Conservation (phyloP, 768 basidiomycete genomes). For the Leucosporidium scottii region DNA sequence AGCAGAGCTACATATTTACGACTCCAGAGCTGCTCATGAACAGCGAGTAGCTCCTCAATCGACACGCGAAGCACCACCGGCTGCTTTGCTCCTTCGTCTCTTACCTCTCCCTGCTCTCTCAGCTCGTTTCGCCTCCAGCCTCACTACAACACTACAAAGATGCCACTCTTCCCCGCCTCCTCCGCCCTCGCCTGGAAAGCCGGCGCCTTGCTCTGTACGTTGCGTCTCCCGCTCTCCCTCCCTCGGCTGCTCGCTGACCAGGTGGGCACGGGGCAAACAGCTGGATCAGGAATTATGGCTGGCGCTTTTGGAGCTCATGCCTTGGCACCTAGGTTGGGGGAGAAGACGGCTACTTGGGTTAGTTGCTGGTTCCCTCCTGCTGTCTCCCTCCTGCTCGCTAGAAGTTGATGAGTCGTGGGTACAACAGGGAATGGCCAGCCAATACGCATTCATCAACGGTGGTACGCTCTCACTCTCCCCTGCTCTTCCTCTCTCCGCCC, state of each 20-base stretch:
- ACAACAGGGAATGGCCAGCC: conserved; percentile 4
- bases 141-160: not conserved
- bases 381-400: too few species aligned
- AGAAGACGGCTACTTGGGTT: conserved; percentile 30
- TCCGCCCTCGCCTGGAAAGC: conserved; percentile 28
- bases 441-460: conserved; percentile 29
- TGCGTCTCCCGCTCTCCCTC: not conserved
- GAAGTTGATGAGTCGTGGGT: too few species aligned
- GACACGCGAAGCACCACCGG: too few species aligned
- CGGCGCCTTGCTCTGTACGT: conserved; percentile 26
- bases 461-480: not conserved
- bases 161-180: conserved; percentile 25
- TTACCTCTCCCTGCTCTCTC: too few species aligned
- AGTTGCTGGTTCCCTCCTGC: too few species aligned
- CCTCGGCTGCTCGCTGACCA: too few species aligned
- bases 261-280: not conserved
- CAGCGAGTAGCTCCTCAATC: too few species aligned
- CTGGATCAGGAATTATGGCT: conserved; percentile 19
- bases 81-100: too few species aligned
- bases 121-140: too few species aligned
- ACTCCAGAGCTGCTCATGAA: too few species aligned
- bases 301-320: conserved; percentile 31
- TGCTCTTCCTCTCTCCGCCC: too few species aligned
- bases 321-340: conserved; percentile 23
- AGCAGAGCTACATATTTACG: too few species aligned